A percentile compares a stretch with the other conserved stretches of the same genome.
Evolutionary conservation across 306 rosid genomes (phyloP).

Genomic region (Sicyos edulis): DNA sequence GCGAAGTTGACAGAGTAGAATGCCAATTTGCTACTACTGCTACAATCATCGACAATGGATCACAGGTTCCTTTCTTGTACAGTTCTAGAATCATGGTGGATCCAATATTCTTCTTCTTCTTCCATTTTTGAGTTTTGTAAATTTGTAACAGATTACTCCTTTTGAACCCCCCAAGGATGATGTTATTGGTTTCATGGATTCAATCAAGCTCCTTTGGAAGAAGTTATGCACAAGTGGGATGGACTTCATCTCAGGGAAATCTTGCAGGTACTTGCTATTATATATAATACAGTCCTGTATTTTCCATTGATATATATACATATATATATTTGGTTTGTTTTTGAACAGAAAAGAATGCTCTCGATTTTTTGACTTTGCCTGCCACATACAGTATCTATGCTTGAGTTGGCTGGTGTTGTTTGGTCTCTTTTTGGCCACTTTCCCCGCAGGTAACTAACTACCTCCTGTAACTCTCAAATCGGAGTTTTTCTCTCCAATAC

Average conservation of each 20-base stretch:
- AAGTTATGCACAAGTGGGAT: slow-evolving; percentile 45
- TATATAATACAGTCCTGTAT: too few species aligned
- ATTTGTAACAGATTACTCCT: slow-evolving; percentile 46
- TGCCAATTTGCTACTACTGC: slow-evolving; percentile 83
- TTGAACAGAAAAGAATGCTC: slow-evolving; percentile 62
- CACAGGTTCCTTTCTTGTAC: slow-evolving; percentile 43
- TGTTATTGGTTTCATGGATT: slow-evolving; percentile 51
- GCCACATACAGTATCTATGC: slow-evolving; percentile 86
- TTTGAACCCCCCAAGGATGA: slow-evolving; percentile 57
- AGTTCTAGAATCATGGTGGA: slow-evolving; percentile 7
- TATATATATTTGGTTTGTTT: slow-evolving; percentile 14
- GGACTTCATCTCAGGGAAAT: slow-evolving; percentile 64
- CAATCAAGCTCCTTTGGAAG: slow-evolving; percentile 57
- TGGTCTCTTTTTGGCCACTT: slow-evolving; percentile 64
- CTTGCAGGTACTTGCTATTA: slow-evolving; percentile 61
- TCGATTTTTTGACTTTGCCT: slow-evolving; percentile 73
- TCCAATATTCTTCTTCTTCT: background rate
- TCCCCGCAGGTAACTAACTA: slow-evolving; percentile 52
- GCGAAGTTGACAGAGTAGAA: slow-evolving; percentile 86
- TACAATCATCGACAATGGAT: slow-evolving; percentile 80
- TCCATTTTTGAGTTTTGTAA: slow-evolving; percentile 2
- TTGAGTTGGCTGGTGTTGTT: slow-evolving; percentile 78
- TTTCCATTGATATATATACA: too few species aligned
- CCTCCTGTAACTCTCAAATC: background rate
- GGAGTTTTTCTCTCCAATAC: too few species aligned